A percentile compares a stretch with the other conserved stretches of the same genome.
Conservation (phyloP, 495 filamentous ascomycete species). For the Talaromyces adpressus region DNA sequence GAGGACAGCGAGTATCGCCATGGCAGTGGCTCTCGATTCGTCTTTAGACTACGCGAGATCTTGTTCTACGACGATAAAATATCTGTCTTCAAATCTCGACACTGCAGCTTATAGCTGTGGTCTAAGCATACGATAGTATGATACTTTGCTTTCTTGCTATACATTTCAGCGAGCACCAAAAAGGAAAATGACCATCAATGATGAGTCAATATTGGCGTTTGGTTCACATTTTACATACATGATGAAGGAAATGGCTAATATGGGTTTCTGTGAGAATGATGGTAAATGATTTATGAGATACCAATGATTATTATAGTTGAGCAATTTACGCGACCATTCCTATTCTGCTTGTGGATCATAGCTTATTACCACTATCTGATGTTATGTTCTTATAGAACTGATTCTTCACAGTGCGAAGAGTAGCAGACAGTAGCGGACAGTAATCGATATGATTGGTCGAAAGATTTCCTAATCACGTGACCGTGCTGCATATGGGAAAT, state of each 20-base stretch:
- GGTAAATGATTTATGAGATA: neutral
- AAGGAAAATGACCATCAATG: neutral
- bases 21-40: slow-evolving; percentile 35
- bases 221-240: neutral
- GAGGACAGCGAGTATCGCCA: slow-evolving; percentile 25
- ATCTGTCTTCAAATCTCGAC: slow-evolving; percentile 72
- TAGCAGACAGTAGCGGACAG: neutral
- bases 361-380: neutral
- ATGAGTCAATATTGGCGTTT: neutral
- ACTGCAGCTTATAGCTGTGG: slow-evolving; percentile 33
- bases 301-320: neutral
- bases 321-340: neutral
- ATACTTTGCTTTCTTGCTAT: neutral
- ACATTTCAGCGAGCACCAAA: neutral
- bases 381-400: neutral
- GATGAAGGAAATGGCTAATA: neutral
- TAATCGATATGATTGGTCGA: neutral
- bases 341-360: neutral
- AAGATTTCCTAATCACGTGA: neutral
- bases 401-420: neutral
- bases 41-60: slow-evolving; percentile 72
- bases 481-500: neutral
- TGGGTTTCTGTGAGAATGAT: neutral
- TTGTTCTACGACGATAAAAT: slow-evolving; percentile 87
- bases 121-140: neutral